Evolutionary conservation across 176 grass and related monocot species (phyloP), one percentile per base, ranked within the genome.

Genomic region (Sorghum bicolor): DNA sequence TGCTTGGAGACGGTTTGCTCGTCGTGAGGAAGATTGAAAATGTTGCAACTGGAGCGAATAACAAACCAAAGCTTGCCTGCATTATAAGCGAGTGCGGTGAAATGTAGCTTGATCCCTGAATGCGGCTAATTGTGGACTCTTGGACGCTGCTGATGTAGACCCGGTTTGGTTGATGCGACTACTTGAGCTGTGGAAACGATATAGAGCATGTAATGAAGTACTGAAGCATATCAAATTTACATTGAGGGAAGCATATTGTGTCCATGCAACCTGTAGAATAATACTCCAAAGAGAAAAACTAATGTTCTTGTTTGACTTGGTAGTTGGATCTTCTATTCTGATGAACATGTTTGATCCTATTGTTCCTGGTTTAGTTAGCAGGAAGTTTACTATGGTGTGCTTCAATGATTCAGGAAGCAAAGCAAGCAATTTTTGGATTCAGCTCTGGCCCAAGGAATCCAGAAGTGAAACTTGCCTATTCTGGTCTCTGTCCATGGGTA

Each of bases 11-110:
- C 45, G 65, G 93, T 52, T 87, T 99, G 31, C 87, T 96, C 10
- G 93, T 94, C 2, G 74, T 94, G 24, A 88, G 96, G 34, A 99
- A 96, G 89, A 94, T 99, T 29, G 93, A 96, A 39, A 99, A 99
- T 38, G 91, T 99, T 2, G 89, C 96, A 16, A 94, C 96, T 24
- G 93, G 96, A 62, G 89, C 93, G 5, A 96, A 99, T 74, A 99
- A 99, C 75, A 85, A 91, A 10, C 96, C 96, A 5, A 99, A 96
- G 83, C 91, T 98, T 75, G 87, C 87, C 19, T 99, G 96, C 31
- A 36, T 90, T 38, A 91, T 96, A 63, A 86, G 87, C 3, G 96
- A 99, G 76, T 99, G 93, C 11, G 96, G 96, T 25, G 96, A 99
- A 44, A 96, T 99, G 96, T 99, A 99, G 82, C n/a, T 69, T 75